Base-by-base conservation (phyloP, 352 stramenopile species). In the Thalassiosira pacifica region DNA sequence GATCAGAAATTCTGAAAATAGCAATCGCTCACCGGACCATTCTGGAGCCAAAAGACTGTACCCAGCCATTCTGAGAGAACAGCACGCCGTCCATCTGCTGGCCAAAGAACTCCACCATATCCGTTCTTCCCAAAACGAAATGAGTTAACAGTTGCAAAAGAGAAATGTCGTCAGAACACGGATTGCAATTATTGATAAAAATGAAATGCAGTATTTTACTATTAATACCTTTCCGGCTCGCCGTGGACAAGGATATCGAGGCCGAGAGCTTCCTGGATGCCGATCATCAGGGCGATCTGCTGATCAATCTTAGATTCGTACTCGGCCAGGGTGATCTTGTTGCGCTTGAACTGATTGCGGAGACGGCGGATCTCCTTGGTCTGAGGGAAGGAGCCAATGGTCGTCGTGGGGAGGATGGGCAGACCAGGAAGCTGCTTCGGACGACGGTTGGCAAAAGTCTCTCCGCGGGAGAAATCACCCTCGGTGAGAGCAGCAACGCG, bases 61-160 rank as follows among this genome's bases (percentile, higher is more conserved):
- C 96, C 96, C 96, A 98, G 24, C 96, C 96, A 82, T 98, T 97
- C 74, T 96, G 83, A 26, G 95, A 97, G 88, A 98, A 98, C 0
- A 96, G 92, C 64, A 98, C 97, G 24, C 96, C 96, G 19, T 97
- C 92, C 24, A 98, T 91, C 88, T 98, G 97, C 90, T 98, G 94
- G 3, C 93, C 96, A 84, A 98, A 98, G 91, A 97, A 98, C 92
- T 98, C 96, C 0, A 98, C 96, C 96, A 98, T 98, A 90, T 98
- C 96, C 2, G 95, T 98, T 48, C 37, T 48, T 48, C 37, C 37
- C 37, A 13, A 48, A 48, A 48, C 37, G 13, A 48, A 48, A 48
- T 48, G 37, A 48, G 37, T n/a, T 48, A 48, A 48, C 37, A 48
- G 37, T 48, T 6, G 37, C 37, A 48, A 48, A 48, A 48, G 37